Base-by-base conservation (phyloP, 2,329 filamentous ascomycete species). In the Talaromyces sp. region DNA sequence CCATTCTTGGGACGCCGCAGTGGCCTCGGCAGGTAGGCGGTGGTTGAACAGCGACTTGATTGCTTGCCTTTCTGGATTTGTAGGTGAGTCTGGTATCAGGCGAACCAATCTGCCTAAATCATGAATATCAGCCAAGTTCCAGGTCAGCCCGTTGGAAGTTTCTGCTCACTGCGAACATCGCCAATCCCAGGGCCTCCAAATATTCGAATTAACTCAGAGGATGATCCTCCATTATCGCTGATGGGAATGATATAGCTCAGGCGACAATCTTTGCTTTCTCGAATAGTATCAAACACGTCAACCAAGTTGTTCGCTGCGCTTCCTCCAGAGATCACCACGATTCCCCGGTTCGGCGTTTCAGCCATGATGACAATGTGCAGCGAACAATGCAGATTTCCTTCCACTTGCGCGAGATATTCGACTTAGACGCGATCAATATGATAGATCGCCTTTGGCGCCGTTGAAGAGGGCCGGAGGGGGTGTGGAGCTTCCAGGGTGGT, bases 281-380 rank as follows among this genome's bases (percentile, higher is more conserved):
- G 79, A 30, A 89, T 79, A 16, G 77, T 76, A 53, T 80, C 87
- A 74, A 97, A 97, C 10, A 96, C 89, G 70, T 97, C 93, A 36
- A 97, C 93, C 4, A 97, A 82, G 65, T 83, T 95, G 69, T 97
- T 97, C 5, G 93, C 91, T n/a, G 92, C 93, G 62, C 90, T 96
- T 48, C 92, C 92, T 35, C 91, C 91, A 0, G 91, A 95, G 72
- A 97, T 94, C 46, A 96, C 87, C 19, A 92, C 90, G 52, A 96
- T 86, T 54, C 86, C 86, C 55, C 72, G 63, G 37, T 72, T 73
- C 2, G 62, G 48, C 2, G 51, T 47, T 8, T 42, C 24, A 10
- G 33, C 10, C 35, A 40, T 33, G 30, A 24, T 22, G 32, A 8
- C 17, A 8, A 39, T 19, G n/a, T 17, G 3, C 17, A 19, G 4